A percentile compares a stretch with the other conserved stretches of the same genome.
These are phyloP conservation scores for Rubia occidens DNA, from an alignment of 305 asterid species.

Conservation along the genomic window DNA sequence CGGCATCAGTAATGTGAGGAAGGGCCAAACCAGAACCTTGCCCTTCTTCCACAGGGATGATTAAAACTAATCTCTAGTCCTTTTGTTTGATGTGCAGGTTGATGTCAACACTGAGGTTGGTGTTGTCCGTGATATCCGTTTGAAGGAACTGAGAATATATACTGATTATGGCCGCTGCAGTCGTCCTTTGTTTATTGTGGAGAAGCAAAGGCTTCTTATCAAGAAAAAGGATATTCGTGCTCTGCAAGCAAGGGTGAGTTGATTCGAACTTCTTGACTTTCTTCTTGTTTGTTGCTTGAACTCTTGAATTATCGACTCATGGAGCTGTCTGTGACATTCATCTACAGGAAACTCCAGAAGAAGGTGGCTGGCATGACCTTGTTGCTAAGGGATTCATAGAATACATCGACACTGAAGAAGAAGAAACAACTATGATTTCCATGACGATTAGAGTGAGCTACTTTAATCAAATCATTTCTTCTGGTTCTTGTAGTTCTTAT, in stretches of 20 bases:
- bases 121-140: constrained; percentile 82
- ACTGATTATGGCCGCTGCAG: constrained; percentile 99
- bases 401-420: constrained; percentile 89
- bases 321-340: constrained; percentile 7
- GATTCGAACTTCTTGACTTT: not conserved
- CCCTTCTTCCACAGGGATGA: not conserved
- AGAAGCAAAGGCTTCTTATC: constrained; percentile 78
- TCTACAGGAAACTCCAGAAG: constrained; percentile 79
- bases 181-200: constrained; percentile 94
- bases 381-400: constrained; percentile 83
- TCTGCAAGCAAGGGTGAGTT: constrained; percentile 74
- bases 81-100: constrained; percentile 36
- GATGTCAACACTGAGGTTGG: constrained; percentile 98
- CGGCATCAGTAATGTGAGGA: not conserved
- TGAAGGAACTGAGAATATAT: constrained; percentile 87
- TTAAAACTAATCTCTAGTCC: not conserved
- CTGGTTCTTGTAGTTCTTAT: not conserved
- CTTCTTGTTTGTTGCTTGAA: constrained; percentile 5
- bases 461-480: constrained; percentile 13
- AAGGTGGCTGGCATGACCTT: constrained; percentile 87
- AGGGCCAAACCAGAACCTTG: not conserved
- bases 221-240: constrained; percentile 73
- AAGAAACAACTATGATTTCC: constrained; percentile 97
- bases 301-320: constrained; percentile 8
- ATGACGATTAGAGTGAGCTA: constrained; percentile 84